These are phyloP conservation scores for Umbelopsis ramanniana DNA, from an alignment of 192 early-diverging fungal genomes.

Conservation along the genomic window DNA sequence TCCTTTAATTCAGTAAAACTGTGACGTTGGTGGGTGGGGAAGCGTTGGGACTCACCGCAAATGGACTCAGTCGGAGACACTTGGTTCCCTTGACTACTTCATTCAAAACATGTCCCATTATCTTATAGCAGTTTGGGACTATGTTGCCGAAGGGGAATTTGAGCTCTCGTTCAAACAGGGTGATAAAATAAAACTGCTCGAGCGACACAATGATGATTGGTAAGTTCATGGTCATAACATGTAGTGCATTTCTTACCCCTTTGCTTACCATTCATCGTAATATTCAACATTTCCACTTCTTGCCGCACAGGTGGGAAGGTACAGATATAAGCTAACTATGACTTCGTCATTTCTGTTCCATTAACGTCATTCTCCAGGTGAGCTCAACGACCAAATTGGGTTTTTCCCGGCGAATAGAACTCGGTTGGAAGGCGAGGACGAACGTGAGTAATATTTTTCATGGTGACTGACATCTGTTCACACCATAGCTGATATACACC, in stretches of 20 bases:
- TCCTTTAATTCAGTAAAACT: background rate
- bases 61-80: background rate
- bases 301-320: constrained; percentile 32
- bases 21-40: background rate
- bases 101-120: constrained; percentile 30
- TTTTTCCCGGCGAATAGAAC: constrained; percentile 47
- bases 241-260: background rate
- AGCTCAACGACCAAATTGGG: constrained; percentile 39
- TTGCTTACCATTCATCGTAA: background rate
- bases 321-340: background rate
- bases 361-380: constrained; percentile 26
- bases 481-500: background rate
- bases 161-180: constrained; percentile 44
- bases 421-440: constrained; percentile 19
- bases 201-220: constrained; percentile 47
- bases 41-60: background rate
- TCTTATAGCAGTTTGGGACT: constrained; percentile 43
- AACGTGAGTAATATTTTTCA: background rate
- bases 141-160: constrained; percentile 39
- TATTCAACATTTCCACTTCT: background rate
- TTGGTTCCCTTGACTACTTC: background rate
- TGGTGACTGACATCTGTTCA: background rate
- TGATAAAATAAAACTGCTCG: constrained; percentile 40
- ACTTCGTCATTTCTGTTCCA: background rate
- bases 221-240: background rate